Percentiles rank a stretch among this genome's conserved stretches.
These are phyloP conservation scores for Senna siamea DNA, from an alignment of 306 rosid species.

Conservation along the genomic window DNA sequence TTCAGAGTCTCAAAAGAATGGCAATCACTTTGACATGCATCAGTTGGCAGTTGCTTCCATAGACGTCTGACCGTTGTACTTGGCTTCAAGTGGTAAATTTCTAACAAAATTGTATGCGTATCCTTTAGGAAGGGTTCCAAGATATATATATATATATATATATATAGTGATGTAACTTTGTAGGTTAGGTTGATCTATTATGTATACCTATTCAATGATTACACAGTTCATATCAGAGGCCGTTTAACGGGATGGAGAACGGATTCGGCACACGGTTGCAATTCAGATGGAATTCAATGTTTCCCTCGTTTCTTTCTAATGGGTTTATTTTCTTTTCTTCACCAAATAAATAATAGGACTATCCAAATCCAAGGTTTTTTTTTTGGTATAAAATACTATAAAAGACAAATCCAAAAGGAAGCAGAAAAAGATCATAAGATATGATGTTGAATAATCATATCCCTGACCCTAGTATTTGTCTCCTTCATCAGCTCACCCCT, in stretches of 20 bases:
- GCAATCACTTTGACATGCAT: constrained; percentile 7
- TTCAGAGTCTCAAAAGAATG: constrained; percentile 1
- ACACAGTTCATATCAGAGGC: too few species aligned
- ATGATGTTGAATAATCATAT: too few species aligned
- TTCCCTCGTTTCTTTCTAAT: neutral
- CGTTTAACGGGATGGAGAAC: too few species aligned
- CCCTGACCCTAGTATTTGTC: too few species aligned
- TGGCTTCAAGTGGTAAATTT: constrained; percentile 24
- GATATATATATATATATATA: too few species aligned
- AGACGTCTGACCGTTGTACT: constrained; percentile 20
- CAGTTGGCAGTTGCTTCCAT: constrained; percentile 7
- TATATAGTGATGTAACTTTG: constrained; percentile 44
- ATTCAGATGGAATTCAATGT: too few species aligned
- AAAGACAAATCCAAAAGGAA: too few species aligned
- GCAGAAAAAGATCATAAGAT: neutral
- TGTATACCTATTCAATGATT: neutral
- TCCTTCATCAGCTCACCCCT: too few species aligned
- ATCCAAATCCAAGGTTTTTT: neutral
- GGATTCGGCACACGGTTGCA: neutral
- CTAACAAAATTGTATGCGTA: constrained; percentile 14
- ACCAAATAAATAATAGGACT: neutral
- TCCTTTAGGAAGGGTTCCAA: constrained; percentile 10
- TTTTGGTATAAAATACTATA: too few species aligned
- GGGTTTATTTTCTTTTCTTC: neutral
- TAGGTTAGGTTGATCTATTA: constrained; percentile 36